These are phyloP conservation scores for Eucalyptus dawsonii DNA, from an alignment of 345 rosid species.

Conservation along the genomic window DNA sequence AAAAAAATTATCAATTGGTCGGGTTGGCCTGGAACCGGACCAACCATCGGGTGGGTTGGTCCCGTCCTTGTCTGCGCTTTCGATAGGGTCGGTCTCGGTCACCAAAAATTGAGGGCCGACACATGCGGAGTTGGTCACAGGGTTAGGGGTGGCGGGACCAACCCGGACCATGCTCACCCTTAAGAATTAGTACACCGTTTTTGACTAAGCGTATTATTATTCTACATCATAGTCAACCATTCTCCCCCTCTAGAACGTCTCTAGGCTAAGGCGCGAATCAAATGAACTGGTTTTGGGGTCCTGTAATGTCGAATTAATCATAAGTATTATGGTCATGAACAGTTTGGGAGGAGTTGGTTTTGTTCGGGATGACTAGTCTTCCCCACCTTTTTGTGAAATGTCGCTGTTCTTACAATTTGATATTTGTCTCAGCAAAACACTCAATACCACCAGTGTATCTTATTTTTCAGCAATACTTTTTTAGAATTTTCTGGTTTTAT, in stretches of 20 bases:
- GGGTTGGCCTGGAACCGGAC: too few species aligned
- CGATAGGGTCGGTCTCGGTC: too few species aligned
- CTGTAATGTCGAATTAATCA: neutral
- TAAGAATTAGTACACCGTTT: rapidly evolving
- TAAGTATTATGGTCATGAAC: neutral
- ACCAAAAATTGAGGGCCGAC: too few species aligned
- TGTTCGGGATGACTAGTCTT: neutral
- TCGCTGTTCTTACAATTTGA: neutral
- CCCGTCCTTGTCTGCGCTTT: too few species aligned
- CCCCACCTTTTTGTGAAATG: neutral
- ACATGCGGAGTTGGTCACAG: too few species aligned
- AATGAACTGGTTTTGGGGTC: neutral
- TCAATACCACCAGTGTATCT: neutral
- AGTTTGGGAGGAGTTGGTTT: neutral
- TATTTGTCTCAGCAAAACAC: neutral
- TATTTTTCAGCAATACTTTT: neutral
- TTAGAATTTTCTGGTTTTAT: neutral
- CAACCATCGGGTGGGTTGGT: too few species aligned
- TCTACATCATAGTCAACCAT: neutral
- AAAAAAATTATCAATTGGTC: too few species aligned
- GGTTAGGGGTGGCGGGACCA: too few species aligned
- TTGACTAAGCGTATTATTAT: neutral
- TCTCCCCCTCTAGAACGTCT: too few species aligned
- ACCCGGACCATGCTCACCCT: too few species aligned
- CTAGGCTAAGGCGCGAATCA: neutral